These are phyloP conservation scores for Pseudovirgaria hyperparasitica DNA, from an alignment of 2,329 filamentous ascomycete species.

Conservation along the genomic window DNA sequence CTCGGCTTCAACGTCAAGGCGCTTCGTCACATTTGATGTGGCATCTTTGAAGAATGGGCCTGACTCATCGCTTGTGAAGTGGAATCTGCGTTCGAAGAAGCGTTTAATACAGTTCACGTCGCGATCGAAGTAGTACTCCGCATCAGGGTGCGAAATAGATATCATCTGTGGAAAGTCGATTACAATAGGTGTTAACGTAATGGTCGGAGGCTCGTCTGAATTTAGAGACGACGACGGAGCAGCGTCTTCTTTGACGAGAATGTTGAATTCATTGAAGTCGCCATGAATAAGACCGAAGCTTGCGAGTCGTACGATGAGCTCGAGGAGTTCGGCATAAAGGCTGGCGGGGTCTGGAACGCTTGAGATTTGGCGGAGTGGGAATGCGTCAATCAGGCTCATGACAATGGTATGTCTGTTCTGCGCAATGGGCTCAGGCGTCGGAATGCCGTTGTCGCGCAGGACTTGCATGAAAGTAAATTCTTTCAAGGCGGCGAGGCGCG, in stretches of 20 bases:
- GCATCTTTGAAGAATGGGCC: slow-evolving; percentile 82
- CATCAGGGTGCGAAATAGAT: slow-evolving; percentile 85
- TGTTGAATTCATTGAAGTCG: slow-evolving; percentile 99
- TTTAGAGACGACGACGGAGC: slow-evolving; percentile 7
- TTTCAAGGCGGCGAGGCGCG: slow-evolving; percentile 79
- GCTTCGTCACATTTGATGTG: slow-evolving; percentile 55
- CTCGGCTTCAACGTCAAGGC: slow-evolving; percentile 78
- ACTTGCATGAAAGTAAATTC: slow-evolving; percentile 93
- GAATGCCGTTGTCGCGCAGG: slow-evolving; percentile 70
- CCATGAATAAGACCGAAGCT: slow-evolving; percentile 86
- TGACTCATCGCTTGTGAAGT: slow-evolving; percentile 67
- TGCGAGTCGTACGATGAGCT: slow-evolving; percentile 71
- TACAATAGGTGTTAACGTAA: slow-evolving; percentile 62
- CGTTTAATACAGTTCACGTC: slow-evolving; percentile 92
- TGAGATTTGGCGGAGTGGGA: slow-evolving; percentile 80
- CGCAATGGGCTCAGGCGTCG: slow-evolving; percentile 74
- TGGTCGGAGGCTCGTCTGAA: slow-evolving; percentile 19
- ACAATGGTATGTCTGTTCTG: slow-evolving; percentile 93
- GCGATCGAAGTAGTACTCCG: slow-evolving; percentile 93
- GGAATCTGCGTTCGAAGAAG: slow-evolving; percentile 82
- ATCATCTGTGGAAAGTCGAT: slow-evolving; percentile 99
- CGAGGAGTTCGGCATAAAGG: slow-evolving; percentile 87
- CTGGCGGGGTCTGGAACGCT: slow-evolving; percentile 67
- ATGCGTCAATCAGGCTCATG: slow-evolving; percentile 88
- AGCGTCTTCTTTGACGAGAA: slow-evolving; percentile 68